Evolutionary conservation across 75 land plant species (phyloP), one percentile per base, ranked within the genome.

Genomic region (Azolla pinnata): DNA sequence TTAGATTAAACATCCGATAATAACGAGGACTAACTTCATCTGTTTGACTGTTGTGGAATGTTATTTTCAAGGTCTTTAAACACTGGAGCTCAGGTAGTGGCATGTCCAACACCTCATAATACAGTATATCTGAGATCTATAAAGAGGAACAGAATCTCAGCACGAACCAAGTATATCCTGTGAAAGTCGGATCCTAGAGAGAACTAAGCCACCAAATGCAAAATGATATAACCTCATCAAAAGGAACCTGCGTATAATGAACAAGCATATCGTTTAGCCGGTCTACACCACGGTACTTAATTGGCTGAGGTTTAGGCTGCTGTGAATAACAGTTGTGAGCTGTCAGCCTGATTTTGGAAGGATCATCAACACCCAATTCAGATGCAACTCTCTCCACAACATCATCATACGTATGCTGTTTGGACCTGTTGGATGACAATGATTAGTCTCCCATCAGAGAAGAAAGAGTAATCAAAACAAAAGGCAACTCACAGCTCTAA

Each of bases 71-170:
- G 7, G 87, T 89, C 72, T 88, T 95, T 45, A 95, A 49, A 10
- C 96, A 83, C 69, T 95, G 96, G 40, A 95, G 62, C 54, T 95
- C 96, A 49, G 99, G 96, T 27, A 95, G 75, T 33, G 99, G 99
- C 29, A 95, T 83, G 58, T 95, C 96, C 66, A 95, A 61, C 10
- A 83, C 82, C 74, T 95, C 99, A 75, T 83, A 95, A 45, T 95
- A 95, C 50, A 95, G 67, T 21, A 93, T 79, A 57, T 95, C 96
- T 4, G 99, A 95, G 18, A 68, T 83, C 96, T 95, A 78, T 24
- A 40, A 40, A 54, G 54, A 17, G 33, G 18, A 59, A 25, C 17
- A 52, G 54, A 14, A 52, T 2, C 4, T 25, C 18, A 2, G 54
- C 29, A 52, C 2, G 14, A 18, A 46, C 2, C 21, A 4, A 46